These are phyloP conservation scores for Anisodus acutangulus DNA, from an alignment of 257 asterid genomes.

Conservation along the genomic window DNA sequence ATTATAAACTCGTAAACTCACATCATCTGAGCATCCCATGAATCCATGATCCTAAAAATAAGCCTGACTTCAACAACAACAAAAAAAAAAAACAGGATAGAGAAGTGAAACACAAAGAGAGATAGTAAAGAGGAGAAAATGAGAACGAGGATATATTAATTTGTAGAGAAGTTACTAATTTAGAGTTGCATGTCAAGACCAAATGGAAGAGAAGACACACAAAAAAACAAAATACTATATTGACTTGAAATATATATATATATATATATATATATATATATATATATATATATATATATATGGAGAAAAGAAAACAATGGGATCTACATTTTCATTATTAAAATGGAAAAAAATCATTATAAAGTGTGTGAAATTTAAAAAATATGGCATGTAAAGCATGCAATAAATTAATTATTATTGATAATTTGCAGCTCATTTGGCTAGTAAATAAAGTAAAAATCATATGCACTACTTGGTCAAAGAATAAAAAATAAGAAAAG, in stretches of 20 bases:
- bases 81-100: background rate
- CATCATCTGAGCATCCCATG: constrained; percentile 26
- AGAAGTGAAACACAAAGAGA: background rate
- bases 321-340: background rate
- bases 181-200: background rate
- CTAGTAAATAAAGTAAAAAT: background rate
- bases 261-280: no score
- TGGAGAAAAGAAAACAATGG: background rate
- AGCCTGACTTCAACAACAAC: background rate
- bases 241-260: background rate
- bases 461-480: background rate
- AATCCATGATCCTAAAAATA: constrained; percentile 26
- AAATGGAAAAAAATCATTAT: background rate
- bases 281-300: no score
- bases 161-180: background rate
- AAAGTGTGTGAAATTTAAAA: background rate
- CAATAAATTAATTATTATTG: background rate
- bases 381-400: background rate
- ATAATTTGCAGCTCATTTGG: background rate
- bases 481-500: background rate
- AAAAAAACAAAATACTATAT: background rate
- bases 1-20: constrained; percentile 25
- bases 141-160: background rate
- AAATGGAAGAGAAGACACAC: background rate
- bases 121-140: background rate